phyloP scores from a whole-genome alignment of 805 yeast genomes.

The Wickerhamomyces xylosicus region DNA sequence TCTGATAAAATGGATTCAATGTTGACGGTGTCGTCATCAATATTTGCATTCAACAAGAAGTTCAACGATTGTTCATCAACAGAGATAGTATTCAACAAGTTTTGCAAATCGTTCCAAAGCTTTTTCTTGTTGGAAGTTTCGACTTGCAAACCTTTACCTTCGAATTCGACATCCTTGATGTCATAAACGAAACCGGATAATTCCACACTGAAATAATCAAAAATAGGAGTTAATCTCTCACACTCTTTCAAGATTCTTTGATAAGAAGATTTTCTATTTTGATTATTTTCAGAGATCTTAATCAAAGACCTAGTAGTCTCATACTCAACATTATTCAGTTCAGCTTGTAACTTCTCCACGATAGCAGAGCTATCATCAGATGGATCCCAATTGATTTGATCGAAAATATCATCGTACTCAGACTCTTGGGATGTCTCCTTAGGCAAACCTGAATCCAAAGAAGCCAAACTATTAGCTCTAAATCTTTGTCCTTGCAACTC shows the following conservation, averaged over 20 bases:
- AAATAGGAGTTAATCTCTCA: slow-evolving; percentile 39
- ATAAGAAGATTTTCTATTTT: slow-evolving; percentile 31
- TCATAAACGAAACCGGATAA: slow-evolving; percentile 56
- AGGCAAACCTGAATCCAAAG: slow-evolving; percentile 21
- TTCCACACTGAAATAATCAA: slow-evolving; percentile 51
- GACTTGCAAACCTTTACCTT: slow-evolving; percentile 76
- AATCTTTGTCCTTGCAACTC: background rate
- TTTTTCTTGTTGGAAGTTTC: slow-evolving; percentile 71
- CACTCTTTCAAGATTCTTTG: slow-evolving; percentile 40
- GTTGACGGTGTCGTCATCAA: slow-evolving; percentile 35
- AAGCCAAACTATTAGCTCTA: slow-evolving; percentile 8
- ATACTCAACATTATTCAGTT: slow-evolving; percentile 52
- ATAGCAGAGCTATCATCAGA: slow-evolving; percentile 53
- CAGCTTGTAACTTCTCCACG: slow-evolving; percentile 45
- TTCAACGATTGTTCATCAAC: slow-evolving; percentile 46
- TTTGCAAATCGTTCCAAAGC: slow-evolving; percentile 60
- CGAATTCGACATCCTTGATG: slow-evolving; percentile 59
- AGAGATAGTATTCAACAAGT: slow-evolving; percentile 61
- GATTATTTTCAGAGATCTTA: slow-evolving; percentile 34
- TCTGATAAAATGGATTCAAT: slow-evolving; percentile 48
- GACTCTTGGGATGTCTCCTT: slow-evolving; percentile 10
- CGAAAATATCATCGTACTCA: slow-evolving; percentile 54
- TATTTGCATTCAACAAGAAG: slow-evolving; percentile 33
- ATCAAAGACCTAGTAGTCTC: slow-evolving; percentile 48
- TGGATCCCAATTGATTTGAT: slow-evolving; percentile 69